Percentiles rank a stretch among this genome's conserved stretches.
phyloP scores from a whole-genome alignment of 2,329 filamentous ascomycete species.

The Emergomyces orientalis region DNA sequence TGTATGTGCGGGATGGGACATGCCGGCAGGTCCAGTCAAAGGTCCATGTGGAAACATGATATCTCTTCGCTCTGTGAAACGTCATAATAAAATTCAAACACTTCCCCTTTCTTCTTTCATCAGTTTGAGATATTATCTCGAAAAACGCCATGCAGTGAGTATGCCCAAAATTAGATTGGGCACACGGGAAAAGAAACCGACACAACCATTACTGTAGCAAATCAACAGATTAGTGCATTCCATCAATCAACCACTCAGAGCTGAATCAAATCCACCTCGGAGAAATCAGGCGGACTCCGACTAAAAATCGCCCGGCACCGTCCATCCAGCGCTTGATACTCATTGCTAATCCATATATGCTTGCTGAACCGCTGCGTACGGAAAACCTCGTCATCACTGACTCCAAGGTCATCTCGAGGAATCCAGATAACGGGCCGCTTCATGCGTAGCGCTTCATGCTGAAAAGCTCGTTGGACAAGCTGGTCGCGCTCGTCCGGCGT shows the following conservation, averaged over 20 bases:
- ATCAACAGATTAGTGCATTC: background rate
- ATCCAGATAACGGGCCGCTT: constrained; percentile 88
- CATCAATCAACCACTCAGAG: constrained; percentile 39
- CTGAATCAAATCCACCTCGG: constrained; percentile 76
- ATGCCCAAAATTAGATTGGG: background rate
- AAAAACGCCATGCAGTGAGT: background rate
- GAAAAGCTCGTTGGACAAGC: constrained; percentile 78
- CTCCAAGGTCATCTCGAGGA: constrained; percentile 76
- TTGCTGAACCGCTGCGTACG: constrained; percentile 67
- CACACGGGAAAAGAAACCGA: background rate
- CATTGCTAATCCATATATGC: constrained; percentile 85
- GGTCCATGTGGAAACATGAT: too few relatives aligned
- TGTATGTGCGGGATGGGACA: too few relatives aligned
- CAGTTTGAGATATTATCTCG: background rate
- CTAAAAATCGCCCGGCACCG: constrained; percentile 76
- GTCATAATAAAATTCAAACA: too few relatives aligned
- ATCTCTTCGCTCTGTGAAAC: too few relatives aligned
- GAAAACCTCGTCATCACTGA: constrained; percentile 83
- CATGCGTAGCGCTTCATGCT: constrained; percentile 78
- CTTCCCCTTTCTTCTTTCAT: background rate
- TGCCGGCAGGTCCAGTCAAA: too few relatives aligned
- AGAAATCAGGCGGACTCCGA: constrained; percentile 79
- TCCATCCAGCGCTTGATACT: constrained; percentile 77
- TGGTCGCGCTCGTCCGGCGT: constrained; percentile 81
- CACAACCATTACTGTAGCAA: background rate